Percentiles rank a stretch among this genome's conserved stretches.
phyloP scores from a whole-genome alignment of 2,329 filamentous ascomycete species.

The Cladophialophora immunda region DNA sequence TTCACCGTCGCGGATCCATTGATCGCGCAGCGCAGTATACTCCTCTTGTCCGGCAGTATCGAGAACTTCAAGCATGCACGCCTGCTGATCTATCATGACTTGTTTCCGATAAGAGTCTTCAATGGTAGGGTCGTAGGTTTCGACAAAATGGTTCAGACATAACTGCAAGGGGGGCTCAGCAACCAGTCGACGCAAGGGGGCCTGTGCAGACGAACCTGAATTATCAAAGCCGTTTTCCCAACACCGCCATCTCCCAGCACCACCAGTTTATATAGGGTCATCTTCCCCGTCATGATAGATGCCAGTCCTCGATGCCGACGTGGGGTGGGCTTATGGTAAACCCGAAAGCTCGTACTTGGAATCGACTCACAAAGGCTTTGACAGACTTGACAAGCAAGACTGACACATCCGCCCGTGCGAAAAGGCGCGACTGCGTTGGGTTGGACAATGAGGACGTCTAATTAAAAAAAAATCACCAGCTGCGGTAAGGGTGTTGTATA shows the following conservation, averaged over 20 bases:
- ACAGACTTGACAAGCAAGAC: slow-evolving; percentile 2
- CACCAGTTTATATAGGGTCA: slow-evolving; percentile 96
- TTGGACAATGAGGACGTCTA: not conserved
- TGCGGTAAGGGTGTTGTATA: slow-evolving; percentile 10
- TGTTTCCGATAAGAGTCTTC: slow-evolving; percentile 75
- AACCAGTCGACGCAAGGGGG: slow-evolving; percentile 1
- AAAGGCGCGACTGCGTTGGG: slow-evolving; percentile 21
- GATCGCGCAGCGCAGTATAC: slow-evolving; percentile 94
- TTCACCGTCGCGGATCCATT: slow-evolving; percentile 98
- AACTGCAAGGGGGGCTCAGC: slow-evolving; percentile 63
- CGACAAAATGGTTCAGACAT: slow-evolving; percentile 97
- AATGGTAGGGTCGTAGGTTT: slow-evolving; percentile 79
- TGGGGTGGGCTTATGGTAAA: slow-evolving; percentile 5
- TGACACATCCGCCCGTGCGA: slow-evolving; percentile 25
- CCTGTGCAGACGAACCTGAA: slow-evolving; percentile 63
- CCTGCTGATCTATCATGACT: slow-evolving; percentile 87
- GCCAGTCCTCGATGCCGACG: slow-evolving; percentile 27
- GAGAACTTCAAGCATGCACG: slow-evolving; percentile 96
- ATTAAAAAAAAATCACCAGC: not conserved
- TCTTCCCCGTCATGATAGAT: slow-evolving; percentile 81
- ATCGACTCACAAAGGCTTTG: slow-evolving; percentile 18
- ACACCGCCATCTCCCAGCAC: slow-evolving; percentile 94
- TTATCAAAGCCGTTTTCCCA: slow-evolving; percentile 91
- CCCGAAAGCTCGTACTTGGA: slow-evolving; percentile 17
- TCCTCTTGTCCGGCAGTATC: slow-evolving; percentile 99